These are phyloP conservation scores for Blakeslea trispora DNA, from an alignment of 371 early-diverging fungal genomes.

Conservation along the genomic window DNA sequence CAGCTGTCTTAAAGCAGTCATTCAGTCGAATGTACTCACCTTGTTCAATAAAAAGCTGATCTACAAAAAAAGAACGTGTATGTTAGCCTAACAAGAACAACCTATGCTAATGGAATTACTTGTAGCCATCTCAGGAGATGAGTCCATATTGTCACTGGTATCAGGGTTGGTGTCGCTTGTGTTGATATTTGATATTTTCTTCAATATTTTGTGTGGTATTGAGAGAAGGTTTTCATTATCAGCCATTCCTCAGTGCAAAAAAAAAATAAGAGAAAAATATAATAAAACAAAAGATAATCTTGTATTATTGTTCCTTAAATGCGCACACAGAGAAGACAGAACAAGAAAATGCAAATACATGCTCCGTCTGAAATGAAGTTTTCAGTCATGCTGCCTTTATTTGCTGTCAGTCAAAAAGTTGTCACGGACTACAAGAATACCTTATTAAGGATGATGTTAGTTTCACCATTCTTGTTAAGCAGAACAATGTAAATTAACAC, in stretches of 20 bases:
- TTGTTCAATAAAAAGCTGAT: constrained; percentile 16
- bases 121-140: constrained; percentile 18
- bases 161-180: constrained; percentile 17
- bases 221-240: constrained; percentile 31
- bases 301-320: not conserved
- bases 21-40: constrained; percentile 2
- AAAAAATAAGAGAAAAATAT: no score
- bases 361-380: no score
- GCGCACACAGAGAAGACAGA: not conserved
- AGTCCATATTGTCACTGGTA: constrained; percentile 17
- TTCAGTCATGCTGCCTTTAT: no score
- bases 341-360: constrained; percentile 1
- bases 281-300: not conserved
- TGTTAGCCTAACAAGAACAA: not conserved
- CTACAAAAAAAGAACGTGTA: constrained; percentile 6
- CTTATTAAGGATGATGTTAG: no score
- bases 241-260: constrained; percentile 8
- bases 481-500: no score
- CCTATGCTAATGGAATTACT: constrained; percentile 9
- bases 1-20: no score
- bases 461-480: no score
- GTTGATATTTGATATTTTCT: constrained; percentile 28
- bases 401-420: no score
- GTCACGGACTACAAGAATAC: no score
- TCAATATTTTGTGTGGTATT: constrained; percentile 33